phyloP scores from a whole-genome alignment of 2,329 filamentous ascomycete species.

The Malbranchea cinnamomea region DNA sequence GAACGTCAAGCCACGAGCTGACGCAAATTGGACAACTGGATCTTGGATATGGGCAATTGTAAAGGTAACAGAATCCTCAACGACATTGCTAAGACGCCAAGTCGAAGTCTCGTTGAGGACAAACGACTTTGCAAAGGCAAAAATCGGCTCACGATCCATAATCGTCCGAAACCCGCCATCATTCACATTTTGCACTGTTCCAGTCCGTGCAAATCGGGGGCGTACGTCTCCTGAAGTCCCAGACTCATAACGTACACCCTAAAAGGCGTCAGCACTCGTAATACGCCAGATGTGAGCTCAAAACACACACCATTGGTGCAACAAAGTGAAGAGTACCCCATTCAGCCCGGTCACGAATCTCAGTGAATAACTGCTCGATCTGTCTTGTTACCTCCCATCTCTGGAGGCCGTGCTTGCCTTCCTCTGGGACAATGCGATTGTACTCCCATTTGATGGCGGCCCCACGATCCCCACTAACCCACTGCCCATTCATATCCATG shows the following conservation, averaged over 20 bases:
- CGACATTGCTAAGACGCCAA: constrained; percentile 15
- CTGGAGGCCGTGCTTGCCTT: constrained; percentile 26
- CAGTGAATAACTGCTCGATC: constrained; percentile 55
- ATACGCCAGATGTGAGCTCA: neutral
- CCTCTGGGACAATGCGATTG: constrained; percentile 27
- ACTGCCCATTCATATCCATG: constrained; percentile 58
- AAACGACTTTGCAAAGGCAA: constrained; percentile 60
- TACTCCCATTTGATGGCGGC: constrained; percentile 58
- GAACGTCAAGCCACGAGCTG: constrained; percentile 56
- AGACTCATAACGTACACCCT: constrained; percentile 49
- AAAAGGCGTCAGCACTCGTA: neutral
- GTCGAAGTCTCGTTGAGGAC: constrained; percentile 28
- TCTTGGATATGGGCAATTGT: constrained; percentile 65
- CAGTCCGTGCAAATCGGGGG: constrained; percentile 52
- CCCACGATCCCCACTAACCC: constrained; percentile 62
- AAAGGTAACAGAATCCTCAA: constrained; percentile 47
- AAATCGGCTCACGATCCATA: constrained; percentile 66
- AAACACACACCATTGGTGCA: constrained; percentile 39
- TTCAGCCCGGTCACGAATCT: constrained; percentile 59
- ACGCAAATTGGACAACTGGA: constrained; percentile 64
- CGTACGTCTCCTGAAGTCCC: constrained; percentile 53
- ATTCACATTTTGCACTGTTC: constrained; percentile 49
- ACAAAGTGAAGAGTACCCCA: constrained; percentile 74
- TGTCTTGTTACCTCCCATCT: constrained; percentile 29
- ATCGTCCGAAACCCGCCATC: constrained; percentile 55